Conservation (phyloP, 139 green algal genomes). For the Nannochloris sp. region DNA sequence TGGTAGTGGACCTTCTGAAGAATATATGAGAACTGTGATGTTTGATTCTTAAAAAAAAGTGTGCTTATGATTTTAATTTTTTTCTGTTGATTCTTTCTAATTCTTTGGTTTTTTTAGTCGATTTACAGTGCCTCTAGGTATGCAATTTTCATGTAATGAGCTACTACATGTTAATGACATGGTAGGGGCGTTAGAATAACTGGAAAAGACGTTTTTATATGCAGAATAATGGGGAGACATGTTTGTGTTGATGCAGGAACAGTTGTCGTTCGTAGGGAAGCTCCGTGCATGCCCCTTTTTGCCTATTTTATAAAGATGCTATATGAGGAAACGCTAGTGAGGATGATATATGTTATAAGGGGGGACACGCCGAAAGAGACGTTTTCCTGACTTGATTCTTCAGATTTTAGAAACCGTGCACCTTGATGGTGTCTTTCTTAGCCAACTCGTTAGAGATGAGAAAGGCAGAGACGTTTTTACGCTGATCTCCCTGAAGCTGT, state of each 20-base stretch:
- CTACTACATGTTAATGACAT: no score
- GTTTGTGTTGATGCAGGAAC: no score
- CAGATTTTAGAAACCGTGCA: constrained; percentile 92
- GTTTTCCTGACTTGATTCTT: no score
- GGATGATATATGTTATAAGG: neutral
- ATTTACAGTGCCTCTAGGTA: neutral
- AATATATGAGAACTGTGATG: constrained; percentile 65
- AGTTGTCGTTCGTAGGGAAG: no score
- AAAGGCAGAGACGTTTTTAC: constrained; percentile 97
- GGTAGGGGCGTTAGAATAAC: no score
- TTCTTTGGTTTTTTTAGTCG: neutral
- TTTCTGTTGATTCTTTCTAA: neutral
- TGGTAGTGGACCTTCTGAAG: constrained; percentile 34
- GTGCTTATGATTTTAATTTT: no score
- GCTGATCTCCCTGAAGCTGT: constrained; percentile 98
- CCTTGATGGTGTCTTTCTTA: constrained; percentile 98
- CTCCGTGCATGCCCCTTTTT: no score
- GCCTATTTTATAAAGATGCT: no score
- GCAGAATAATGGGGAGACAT: no score
- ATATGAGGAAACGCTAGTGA: no score
- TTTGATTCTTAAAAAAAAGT: constrained; percentile 21
- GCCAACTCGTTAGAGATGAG: constrained; percentile 79
- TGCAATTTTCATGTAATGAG: no score
- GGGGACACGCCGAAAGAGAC: neutral
- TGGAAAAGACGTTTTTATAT: no score